Base-by-base conservation (phyloP, 2,329 filamentous ascomycete genomes). In the Colletotrichum filicis region DNA sequence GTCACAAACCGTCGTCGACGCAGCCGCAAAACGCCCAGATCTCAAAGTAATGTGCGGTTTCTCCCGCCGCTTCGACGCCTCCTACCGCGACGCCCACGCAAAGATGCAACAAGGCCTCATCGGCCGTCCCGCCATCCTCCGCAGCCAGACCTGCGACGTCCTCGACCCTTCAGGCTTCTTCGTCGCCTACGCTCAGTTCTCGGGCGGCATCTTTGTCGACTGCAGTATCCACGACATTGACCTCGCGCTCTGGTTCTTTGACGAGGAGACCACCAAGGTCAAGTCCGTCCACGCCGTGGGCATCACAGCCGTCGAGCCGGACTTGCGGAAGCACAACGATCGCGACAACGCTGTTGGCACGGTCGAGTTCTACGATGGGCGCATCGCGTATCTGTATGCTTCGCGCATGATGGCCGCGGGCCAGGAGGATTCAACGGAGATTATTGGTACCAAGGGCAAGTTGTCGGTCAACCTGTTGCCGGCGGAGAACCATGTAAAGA, bases 131-230 rank as follows among this genome's bases (percentile, higher is more conserved):
- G 86, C 87, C 9, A 85, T 93, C 56, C 85, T 93, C 76, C 89
- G 91, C 75, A 89, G 86, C 58, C 91, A 93, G 80, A 93, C 91
- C 0, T 92, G 90, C 81, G 91, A 93, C 81, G 92, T 90, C 79
- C 86, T 89, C 69, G 90, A 92, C 72, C 89, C 90, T 0, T 86
- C 85, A 0, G 91, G 91, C 58, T 93, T 92, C 85, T 93, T 93
- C 79, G 90, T 93, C 67, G 85, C 87, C 26, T 93, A 93, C 80
- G 90, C 92, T 14, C 84, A 90, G 76, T 91, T 89, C 81, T 88
- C 85, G 1, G 92, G 92, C 42, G 91, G 91, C 26, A 92, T 93
- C 79, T 93, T 93, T 76, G 92, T 93, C 70, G 92, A 93, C 83
- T 92, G 90, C 82, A 90, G 89, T 64, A 90, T 93, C 77, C 92